Evolutionary conservation across 179 eudicot genomes (phyloP), one percentile per base, ranked within the genome.

Genomic region (Spergularia azorica): DNA sequence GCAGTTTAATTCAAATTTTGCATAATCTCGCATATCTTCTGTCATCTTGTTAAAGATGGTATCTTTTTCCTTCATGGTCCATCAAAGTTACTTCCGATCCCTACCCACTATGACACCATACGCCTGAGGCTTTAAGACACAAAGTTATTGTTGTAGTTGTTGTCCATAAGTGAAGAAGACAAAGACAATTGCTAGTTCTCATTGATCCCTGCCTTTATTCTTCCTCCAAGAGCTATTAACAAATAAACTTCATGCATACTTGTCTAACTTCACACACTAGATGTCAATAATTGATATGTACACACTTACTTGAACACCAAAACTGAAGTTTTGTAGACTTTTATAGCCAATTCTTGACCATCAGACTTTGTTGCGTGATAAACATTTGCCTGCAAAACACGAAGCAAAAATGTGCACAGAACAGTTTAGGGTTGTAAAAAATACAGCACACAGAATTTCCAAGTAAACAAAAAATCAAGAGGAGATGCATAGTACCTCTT

Each of bases 291-390:
- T 26, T 10, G 17, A 36, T 36, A 36, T 36, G 48, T 0, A 14
- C n/a, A 36, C 60, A 81, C 97, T 74, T 90, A 95, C 98, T 95
- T 95, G 83, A 95, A 95, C 70, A 90, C 97, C 76, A 93, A 92
- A 86, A 95, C 91, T 59, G 98, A 95, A 56, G 98, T 95, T 82
- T 95, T 93, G 87, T 95, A 95, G 46, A 95, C 91, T 89, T 95
- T 91, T 77, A 93, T 89, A 26, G 98, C 98, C 64, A 93, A 73
- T 74, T 95, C 98, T 74, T 88, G 87, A 83, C 97, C 97, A 89
- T 91, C 87, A 67, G 93, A 57, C 75, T 95, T 93, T 6, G 97
- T 91, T 66, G 98, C 98, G 88, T 95, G 95, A 77, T 93, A 95
- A 48, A 95, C 97, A 82, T 95, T 93, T 76, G 98, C 98, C 98